A percentile compares a stretch with the other conserved stretches of the same genome.
Evolutionary conservation across 306 rosid genomes (phyloP).

Genomic region (Quillaja saponaria): DNA sequence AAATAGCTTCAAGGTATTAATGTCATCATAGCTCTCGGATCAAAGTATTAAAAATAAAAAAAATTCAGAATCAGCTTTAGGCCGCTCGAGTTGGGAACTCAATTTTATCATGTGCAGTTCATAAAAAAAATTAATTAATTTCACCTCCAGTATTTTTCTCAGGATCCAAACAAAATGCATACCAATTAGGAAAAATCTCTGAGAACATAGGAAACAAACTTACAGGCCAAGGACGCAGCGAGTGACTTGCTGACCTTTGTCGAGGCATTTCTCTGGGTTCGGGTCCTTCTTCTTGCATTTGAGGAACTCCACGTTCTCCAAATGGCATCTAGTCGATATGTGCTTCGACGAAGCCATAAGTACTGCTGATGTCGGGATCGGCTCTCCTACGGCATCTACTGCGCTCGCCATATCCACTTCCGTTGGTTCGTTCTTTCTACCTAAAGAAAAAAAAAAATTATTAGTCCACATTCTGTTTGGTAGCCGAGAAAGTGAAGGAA

Average conservation of each 20-base stretch:
- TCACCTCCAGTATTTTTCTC: constrained; percentile 6
- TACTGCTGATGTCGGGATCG: constrained; percentile 90
- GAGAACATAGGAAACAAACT: constrained; percentile 5
- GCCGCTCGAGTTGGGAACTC: neutral
- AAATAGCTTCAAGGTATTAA: neutral
- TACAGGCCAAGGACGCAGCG: constrained; percentile 91
- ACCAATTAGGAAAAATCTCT: neutral
- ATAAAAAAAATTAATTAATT: neutral
- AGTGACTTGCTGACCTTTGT: constrained; percentile 83
- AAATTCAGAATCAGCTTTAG: constrained; percentile 6
- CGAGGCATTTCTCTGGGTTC: constrained; percentile 90
- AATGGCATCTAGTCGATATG: constrained; percentile 62
- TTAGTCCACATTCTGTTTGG: constrained; percentile 7
- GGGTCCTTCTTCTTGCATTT: constrained; percentile 90
- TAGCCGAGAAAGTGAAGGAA: constrained; percentile 28
- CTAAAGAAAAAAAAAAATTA: neutral
- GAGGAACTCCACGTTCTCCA: constrained; percentile 80
- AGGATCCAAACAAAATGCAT: neutral
- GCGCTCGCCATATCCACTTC: constrained; percentile 66
- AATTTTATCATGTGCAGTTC: neutral
- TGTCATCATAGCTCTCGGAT: neutral
- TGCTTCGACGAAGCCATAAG: constrained; percentile 91
- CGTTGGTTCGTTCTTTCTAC: constrained; percentile 19
- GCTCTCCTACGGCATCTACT: constrained; percentile 77
- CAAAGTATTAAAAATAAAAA: neutral